Base-by-base conservation (phyloP, 306 rosid species). In the Spatholobus suberectus region DNA sequence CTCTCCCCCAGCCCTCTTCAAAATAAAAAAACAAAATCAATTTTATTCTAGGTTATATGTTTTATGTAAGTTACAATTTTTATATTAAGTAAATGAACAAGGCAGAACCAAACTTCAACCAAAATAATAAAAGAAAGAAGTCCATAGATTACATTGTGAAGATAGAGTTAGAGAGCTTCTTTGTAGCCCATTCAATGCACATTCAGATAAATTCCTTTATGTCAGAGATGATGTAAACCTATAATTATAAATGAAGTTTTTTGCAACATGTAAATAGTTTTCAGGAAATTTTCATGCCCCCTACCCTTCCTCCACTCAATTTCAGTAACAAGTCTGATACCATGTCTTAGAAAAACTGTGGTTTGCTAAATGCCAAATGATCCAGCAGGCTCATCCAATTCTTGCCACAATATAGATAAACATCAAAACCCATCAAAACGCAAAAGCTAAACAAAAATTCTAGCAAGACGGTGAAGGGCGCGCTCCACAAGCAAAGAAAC, bases 401-500 rank as follows among this genome's bases (percentile, higher is more conserved):
- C 6, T 47, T 47, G 55, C 20, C 55, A 52, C 24, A 52, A 18
- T 18, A 18, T 7, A n/a, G 24, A 52, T 18, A 18, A 5, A 52
- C 59, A 52, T 18, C 24, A 15, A 49, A 49, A 15, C n/a, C 47
- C 10, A 2, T 15, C 3, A n/a, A 52, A 52, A 52, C 7, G n/a
- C 4, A 40, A 10, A 69, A 43, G 54, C 21, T 43, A 14, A 44
- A 43, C 26, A 71, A 62, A 27, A 32, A 26, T 40, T 21, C 55
- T 70, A 21, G 7, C 1, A 24, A 71, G 26, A 24, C 3, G 0
- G 83, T 93, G 92, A 79, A 93, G 89, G 67, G 86, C 68, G 29
- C 94, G 95, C 77, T 91, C 95, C 52, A 91, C 89, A 69, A 93
- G 85, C 86, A 93, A 80, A 54, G 95, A 93, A 74, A 91, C 88